phyloP scores from a whole-genome alignment of 2,329 filamentous ascomycete species.

The Aureobasidium melanogenum region DNA sequence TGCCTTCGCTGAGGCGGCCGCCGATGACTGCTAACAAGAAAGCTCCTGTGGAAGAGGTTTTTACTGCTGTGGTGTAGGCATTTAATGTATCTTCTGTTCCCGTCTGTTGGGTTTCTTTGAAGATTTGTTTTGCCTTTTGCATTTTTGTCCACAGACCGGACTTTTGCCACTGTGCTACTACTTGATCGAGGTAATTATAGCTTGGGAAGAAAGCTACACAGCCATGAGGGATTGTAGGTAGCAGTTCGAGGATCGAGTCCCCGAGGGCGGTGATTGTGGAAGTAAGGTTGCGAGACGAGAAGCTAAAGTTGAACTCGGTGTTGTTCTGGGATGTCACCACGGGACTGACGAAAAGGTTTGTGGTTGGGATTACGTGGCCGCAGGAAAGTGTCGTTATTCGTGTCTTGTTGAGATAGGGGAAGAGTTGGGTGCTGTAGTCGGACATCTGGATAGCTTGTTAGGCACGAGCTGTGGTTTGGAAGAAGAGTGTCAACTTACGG shows the following conservation, averaged over 20 bases:
- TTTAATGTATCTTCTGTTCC: slow-evolving; percentile 61
- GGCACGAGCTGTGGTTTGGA: no score
- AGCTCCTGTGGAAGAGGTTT: slow-evolving; percentile 45
- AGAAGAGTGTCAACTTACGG: slow-evolving; percentile 33
- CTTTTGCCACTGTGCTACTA: slow-evolving; percentile 39
- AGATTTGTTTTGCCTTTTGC: slow-evolving; percentile 46
- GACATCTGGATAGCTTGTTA: slow-evolving; percentile 47
- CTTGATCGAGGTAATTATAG: slow-evolving; percentile 78
- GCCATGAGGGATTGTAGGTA: slow-evolving; percentile 70
- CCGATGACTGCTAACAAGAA: slow-evolving; percentile 85
- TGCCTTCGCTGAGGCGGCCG: slow-evolving; percentile 91
- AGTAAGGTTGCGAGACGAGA: slow-evolving; percentile 61
- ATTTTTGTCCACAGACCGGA: slow-evolving; percentile 50
- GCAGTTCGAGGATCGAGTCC: slow-evolving; percentile 60
- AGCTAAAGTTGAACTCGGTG: slow-evolving; percentile 75
- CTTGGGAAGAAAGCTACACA: slow-evolving; percentile 94
- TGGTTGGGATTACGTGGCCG: slow-evolving; percentile 81
- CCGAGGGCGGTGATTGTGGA: slow-evolving; percentile 64
- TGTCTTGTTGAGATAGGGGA: slow-evolving; percentile 58
- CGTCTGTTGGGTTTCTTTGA: slow-evolving; percentile 30
- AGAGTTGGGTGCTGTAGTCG: slow-evolving; percentile 79
- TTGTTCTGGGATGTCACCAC: slow-evolving; percentile 45
- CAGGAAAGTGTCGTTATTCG: slow-evolving; percentile 78
- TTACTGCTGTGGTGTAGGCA: slow-evolving; percentile 62
- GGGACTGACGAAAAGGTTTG: slow-evolving; percentile 72